Base-by-base conservation (phyloP, 805 yeast genomes). In the Wickerhamomyces kurtzmanii region DNA sequence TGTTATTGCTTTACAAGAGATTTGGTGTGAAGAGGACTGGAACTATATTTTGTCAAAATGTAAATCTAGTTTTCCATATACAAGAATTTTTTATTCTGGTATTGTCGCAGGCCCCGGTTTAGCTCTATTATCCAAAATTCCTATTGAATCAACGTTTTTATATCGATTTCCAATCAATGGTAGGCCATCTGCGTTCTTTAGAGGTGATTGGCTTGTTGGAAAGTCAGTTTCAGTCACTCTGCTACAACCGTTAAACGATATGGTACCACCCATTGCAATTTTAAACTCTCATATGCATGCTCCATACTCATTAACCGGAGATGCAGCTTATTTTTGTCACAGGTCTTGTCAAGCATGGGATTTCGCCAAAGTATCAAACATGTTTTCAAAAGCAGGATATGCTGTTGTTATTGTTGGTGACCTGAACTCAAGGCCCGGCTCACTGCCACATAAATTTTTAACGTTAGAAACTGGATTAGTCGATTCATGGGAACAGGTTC, bases 201-300 rank as follows among this genome's bases (percentile, higher is more conserved):
- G 97, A 33, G 98, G 98, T 20, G 98, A 91, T 51, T 91, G 96
- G 95, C 84, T 71, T 40, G 98, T 91, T 14, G 98, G 98, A 7
- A 91, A 91, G 49, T 69, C 89, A 7, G 71, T 85, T 12, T 80
- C 94, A 1, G 73, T 85, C 4, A 80, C 94, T 0, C 52, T 73
- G 4, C 57, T 91, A 23, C 59, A 59, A 31, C 77, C 82, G 5
- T 55, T 69, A 3, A 42, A 47, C 12, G 54, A 62, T 1, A 59
- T 57, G 12, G 57, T 66, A 2, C 48, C 62, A 5, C 79, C 78
- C 5, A 57, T 91, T 22, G 96, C 93, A 3, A 55, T 91, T 5
- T 57, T 91, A 45, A 89, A 87, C 47, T 77, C 94, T 12, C 98
- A 91, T 51, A 79, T 91, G 91, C 98, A 91, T 53, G 98, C 98